Evolutionary conservation across 148 eudicot species (phyloP).

Genomic region (Vaccinium macrocarpon): DNA sequence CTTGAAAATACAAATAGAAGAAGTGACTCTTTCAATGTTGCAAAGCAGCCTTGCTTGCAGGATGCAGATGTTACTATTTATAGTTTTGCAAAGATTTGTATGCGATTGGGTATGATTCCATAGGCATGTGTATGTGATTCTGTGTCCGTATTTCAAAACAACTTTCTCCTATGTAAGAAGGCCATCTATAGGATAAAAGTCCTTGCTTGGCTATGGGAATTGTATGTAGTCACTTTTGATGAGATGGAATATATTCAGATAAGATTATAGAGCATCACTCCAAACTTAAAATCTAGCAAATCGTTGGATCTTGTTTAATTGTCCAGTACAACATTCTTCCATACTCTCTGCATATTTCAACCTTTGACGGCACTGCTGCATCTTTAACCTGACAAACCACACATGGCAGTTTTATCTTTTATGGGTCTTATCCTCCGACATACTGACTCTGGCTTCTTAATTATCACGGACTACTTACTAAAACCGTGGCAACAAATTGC

Average conservation of each 20-base stretch:
- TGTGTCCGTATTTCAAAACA: neutral
- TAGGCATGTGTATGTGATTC: neutral
- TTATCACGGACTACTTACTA: neutral
- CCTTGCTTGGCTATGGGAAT: neutral
- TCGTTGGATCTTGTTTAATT: neutral
- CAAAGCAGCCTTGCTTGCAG: neutral
- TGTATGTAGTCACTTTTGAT: neutral
- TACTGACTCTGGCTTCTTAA: neutral
- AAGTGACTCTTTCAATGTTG: neutral
- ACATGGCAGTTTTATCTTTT: neutral
- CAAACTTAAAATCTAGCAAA: slow-evolving; percentile 1
- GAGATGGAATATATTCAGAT: neutral
- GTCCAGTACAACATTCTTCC: neutral
- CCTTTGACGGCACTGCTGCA: neutral
- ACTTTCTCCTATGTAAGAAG: neutral
- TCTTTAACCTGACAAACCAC: neutral
- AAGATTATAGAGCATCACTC: neutral
- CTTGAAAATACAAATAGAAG: neutral
- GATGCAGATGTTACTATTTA: neutral
- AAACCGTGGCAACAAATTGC: neutral
- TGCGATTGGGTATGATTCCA: neutral
- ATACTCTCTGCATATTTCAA: neutral
- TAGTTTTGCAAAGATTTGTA: neutral
- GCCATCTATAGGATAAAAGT: neutral
- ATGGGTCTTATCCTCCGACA: neutral